Evolutionary conservation across 2,329 filamentous ascomycete genomes (phyloP), one percentile per base, ranked within the genome.

Genomic region (Fusarium staphyleae): DNA sequence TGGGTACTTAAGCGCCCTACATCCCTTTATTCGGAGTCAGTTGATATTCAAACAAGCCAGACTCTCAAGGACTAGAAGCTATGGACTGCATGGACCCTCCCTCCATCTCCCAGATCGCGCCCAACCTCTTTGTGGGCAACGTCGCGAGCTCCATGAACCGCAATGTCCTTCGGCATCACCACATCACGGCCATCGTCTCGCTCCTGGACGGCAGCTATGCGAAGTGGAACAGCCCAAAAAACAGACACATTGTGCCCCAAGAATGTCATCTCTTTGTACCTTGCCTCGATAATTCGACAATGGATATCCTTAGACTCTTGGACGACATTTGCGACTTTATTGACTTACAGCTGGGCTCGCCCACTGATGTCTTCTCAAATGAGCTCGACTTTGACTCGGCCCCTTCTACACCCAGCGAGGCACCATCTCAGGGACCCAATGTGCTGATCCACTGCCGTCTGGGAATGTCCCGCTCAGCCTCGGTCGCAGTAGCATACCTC

Each of bases 401-500:
- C 11, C 40, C 60, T 14, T 43, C 41, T 10, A 57, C 48, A 1
- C 51, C 42, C 10, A 48, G 33, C 22, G 56, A 57, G 16, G 34
- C 37, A 12, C 35, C 33, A n/a, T 15, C 24, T 16, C 43, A 33
- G 39, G 48, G 44, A 14, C 34, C 47, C 24, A 62, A 59, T 30
- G 66, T 73, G n/a, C 55, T 73, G 3, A 62, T 73, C 9, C 70
- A 71, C 44, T 74, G 71, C 51, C 73, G 77, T 30, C 46, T 56
- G 24, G 71, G 71, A 5, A 54, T 70, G 24, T 73, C 71, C 14
- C 68, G 70, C 12, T 72, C 70, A 1, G 65, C 71, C 5, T 65
- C 70, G 3, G 62, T 65, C 10, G 53, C 68, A 8, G 63, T 72
- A 28, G 70, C 69, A 34, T 73, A 72, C 48, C 62, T 73, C 10